Base-by-base conservation (phyloP, 257 asterid genomes). In the Jacaranda mimosifolia region DNA sequence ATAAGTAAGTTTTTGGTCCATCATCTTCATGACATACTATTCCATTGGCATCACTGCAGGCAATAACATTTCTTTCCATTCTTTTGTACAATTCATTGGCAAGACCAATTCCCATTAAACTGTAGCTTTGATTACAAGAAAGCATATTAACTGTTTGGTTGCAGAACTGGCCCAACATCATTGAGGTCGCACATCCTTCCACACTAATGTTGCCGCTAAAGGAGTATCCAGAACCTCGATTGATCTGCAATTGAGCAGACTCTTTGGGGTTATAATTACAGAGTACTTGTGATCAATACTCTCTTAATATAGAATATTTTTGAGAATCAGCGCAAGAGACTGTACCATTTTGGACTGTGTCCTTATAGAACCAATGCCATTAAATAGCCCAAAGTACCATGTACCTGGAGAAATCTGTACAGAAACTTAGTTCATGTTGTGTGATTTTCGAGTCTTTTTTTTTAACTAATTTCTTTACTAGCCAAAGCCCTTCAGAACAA, bases 301-400 rank as follows among this genome's bases (percentile, higher is more conserved):
- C 15, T 63, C n/a, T 39, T n/a, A 4, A 43, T 7, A 65, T 15
- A 79, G 26, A 49, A 75, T 43, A 21, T 11, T 8, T 8, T 40
- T 10, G 51, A 63, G 21, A 82, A 79, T 60, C 18, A 21, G 55
- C 19, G 42, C 17, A 4, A 7, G 69, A 77, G 76, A 60, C 35
- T 32, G 72, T 92, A 96, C 98, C 99, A 96, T 96, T 87, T 96
- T 93, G 12, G 97, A 90, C 71, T 92, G 99, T 58, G 98, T 96
- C 79, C 99, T 83, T 63, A 85, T 64, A 32, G 99, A 85, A 57
- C 99, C 98, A 9, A 93, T 86, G 85, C 99, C 99, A 42, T 96
- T 93, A 79, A 90, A 96, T 56, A 96, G 73, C 79, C 99, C 99
- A 74, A 96, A 75, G 85, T 89, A 96, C 99, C 97, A 96, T 63